Evolutionary conservation across 768 basidiomycete species (phyloP).

Genomic region (Pleurotus ostreatus): DNA sequence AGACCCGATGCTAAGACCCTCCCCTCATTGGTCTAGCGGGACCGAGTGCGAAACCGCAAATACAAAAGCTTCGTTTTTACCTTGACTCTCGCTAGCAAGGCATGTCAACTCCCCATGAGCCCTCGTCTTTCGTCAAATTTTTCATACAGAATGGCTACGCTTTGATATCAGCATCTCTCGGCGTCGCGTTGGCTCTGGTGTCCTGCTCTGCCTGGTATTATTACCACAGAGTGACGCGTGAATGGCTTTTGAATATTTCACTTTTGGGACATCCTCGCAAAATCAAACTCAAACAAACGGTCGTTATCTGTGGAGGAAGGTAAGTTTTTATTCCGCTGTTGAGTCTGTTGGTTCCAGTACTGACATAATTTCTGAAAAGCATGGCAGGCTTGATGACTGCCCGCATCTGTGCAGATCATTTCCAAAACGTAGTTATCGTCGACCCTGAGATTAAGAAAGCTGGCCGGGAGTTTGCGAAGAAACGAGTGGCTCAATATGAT

Average conservation of each 20-base stretch:
- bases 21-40: too few relatives aligned
- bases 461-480: conserved; percentile 7
- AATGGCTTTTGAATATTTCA: background rate
- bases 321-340: background rate
- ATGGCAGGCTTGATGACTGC: conserved; percentile 23
- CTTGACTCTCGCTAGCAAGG: too few relatives aligned
- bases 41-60: too few relatives aligned
- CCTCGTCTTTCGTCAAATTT: too few relatives aligned
- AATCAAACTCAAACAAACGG: conserved; percentile 12
- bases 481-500: conserved; percentile 15
- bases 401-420: conserved; percentile 23
- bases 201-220: too few relatives aligned
- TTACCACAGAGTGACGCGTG: background rate
- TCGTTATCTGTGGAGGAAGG: conserved; percentile 23
- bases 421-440: conserved; percentile 22
- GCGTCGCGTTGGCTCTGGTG: too few relatives aligned
- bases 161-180: too few relatives aligned
- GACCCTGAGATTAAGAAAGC: conserved; percentile 19
- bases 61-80: too few relatives aligned
- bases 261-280: background rate
- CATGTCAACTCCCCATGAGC: too few relatives aligned
- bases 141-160: too few relatives aligned
- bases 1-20: too few relatives aligned
- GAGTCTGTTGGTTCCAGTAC: background rate
- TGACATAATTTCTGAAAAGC: conserved; percentile 7